A percentile compares a stretch with the other conserved stretches of the same genome.
phyloP scores from a whole-genome alignment of 2,329 filamentous ascomycete species.

The Didymella glomerata region DNA sequence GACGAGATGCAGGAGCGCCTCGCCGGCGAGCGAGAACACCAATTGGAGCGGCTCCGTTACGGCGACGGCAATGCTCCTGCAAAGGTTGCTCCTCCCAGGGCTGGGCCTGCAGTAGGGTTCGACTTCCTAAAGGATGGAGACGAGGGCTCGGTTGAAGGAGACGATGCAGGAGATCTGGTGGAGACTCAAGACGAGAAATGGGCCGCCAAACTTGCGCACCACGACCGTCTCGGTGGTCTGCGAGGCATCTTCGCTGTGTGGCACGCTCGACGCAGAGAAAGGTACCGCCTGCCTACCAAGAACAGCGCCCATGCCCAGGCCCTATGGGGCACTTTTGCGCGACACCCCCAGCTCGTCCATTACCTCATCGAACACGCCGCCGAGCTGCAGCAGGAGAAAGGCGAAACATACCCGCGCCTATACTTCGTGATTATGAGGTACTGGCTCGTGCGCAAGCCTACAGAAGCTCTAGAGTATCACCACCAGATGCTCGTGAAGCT shows the following conservation, averaged over 20 bases:
- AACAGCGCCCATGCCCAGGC: slow-evolving; percentile 50
- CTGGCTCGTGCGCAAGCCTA: slow-evolving; percentile 38
- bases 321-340: slow-evolving; percentile 59
- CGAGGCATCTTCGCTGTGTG: slow-evolving; percentile 56
- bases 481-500: slow-evolving; percentile 38
- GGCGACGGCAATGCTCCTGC: slow-evolving; percentile 20
- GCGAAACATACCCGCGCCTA: slow-evolving; percentile 47
- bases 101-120: background rate
- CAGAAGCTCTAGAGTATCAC: slow-evolving; percentile 38
- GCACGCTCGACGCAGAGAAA: slow-evolving; percentile 49
- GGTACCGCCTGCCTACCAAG: slow-evolving; percentile 52
- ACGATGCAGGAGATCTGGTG: slow-evolving; percentile 21
- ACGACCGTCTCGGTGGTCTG: slow-evolving; percentile 53
- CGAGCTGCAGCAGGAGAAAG: slow-evolving; percentile 51
- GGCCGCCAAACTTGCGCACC: slow-evolving; percentile 53
- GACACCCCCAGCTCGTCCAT: slow-evolving; percentile 46
- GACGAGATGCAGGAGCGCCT: slow-evolving; percentile 15
- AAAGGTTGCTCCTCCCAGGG: background rate
- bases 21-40: slow-evolving; percentile 17
- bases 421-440: slow-evolving; percentile 58
- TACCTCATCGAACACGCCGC: slow-evolving; percentile 54
- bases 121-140: slow-evolving; percentile 20
- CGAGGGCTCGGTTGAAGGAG: background rate
- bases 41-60: slow-evolving; percentile 20
- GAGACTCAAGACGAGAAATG: slow-evolving; percentile 45